These are phyloP conservation scores for Pelargonium cotyledonis DNA, from an alignment of 441 rosid genomes.

Conservation along the genomic window DNA sequence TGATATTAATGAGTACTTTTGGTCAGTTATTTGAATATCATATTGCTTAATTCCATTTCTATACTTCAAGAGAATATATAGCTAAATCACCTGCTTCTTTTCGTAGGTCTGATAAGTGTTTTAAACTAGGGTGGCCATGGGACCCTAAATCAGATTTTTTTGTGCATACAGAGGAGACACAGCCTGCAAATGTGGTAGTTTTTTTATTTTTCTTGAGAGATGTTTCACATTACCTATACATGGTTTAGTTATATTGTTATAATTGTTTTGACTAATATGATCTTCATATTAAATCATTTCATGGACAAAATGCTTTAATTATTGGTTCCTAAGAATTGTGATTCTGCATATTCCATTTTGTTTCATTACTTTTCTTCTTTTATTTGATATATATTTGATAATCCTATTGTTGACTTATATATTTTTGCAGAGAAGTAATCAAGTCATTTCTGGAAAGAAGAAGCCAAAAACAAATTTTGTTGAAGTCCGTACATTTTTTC, in stretches of 20 bases:
- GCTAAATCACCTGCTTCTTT: constrained; percentile 14
- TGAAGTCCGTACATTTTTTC: constrained; percentile 97
- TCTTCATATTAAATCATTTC: not conserved
- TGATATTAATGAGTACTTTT: constrained; percentile 94
- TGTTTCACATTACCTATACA: not conserved
- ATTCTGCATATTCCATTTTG: not conserved
- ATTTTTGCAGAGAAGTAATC: constrained; percentile 53
- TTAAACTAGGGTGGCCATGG: constrained; percentile 74
- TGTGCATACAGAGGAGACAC: constrained; percentile 44
- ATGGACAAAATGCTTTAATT: not conserved
- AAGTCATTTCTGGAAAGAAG: constrained; percentile 42
- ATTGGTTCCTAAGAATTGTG: not conserved
- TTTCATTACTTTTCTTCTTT: not conserved
- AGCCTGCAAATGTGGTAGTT: constrained; percentile 36
- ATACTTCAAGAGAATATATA: constrained; percentile 10
- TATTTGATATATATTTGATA: not conserved
- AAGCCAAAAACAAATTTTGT: constrained; percentile 96
- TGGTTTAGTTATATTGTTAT: not conserved
- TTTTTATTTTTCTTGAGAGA: constrained; percentile 11
- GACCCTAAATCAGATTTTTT: constrained; percentile 61
- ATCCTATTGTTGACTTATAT: not conserved
- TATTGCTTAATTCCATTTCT: constrained; percentile 10
- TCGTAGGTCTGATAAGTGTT: constrained; percentile 74
- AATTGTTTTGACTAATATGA: not conserved
- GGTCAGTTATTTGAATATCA: constrained; percentile 43